Evolutionary conservation across 2,329 filamentous ascomycete genomes (phyloP), one percentile per base, ranked within the genome.

Genomic region (Aspergillus sp.): DNA sequence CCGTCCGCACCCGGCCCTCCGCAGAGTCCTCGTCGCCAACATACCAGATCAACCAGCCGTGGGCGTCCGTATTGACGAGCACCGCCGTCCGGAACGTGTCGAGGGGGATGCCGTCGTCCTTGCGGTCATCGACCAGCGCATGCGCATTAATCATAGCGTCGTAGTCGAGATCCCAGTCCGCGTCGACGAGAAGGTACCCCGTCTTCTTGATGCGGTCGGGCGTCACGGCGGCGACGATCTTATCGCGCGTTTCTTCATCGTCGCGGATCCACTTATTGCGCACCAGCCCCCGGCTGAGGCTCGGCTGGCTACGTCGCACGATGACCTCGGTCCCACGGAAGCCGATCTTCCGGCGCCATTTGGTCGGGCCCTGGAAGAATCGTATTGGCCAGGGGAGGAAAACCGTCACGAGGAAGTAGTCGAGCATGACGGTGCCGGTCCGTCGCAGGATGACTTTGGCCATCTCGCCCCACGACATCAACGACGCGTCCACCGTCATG

Each of bases 141-240:
- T 90, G 88, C 3, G 89, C 90, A 56, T 81, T 75, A 11, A 91
- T 76, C 89, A 97, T 97, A 17, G 81, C 81, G 44, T 80, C 79
- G 81, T 92, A 97, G 69, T 96, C 91, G 55, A 97, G 76, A 70
- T 96, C 89, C 87, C 91, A 97, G 56, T 91, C 82, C 56, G 81
- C 83, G 67, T 92, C 89, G 79, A 96, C 88, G 60, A 94, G 86
- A 58, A 95, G 74, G 67, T 95, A 96, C 17, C 91, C 91, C 25
- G 91, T 96, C 80, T 95, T 96, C 61, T 81, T 77, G 63, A 93
- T 77, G 48, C 86, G 78, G 63, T 83, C 74, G 19, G 85, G 81
- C 14, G 86, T 81, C 3, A 92, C 87, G 2, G 90, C 92, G 2
- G 83, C 80, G 56, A 85, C 71, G 43, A 96, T 79, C 60, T 70